Evolutionary conservation across 345 rosid species (phyloP), one percentile per base, ranked within the genome.

Genomic region (Corymbia maculata): DNA sequence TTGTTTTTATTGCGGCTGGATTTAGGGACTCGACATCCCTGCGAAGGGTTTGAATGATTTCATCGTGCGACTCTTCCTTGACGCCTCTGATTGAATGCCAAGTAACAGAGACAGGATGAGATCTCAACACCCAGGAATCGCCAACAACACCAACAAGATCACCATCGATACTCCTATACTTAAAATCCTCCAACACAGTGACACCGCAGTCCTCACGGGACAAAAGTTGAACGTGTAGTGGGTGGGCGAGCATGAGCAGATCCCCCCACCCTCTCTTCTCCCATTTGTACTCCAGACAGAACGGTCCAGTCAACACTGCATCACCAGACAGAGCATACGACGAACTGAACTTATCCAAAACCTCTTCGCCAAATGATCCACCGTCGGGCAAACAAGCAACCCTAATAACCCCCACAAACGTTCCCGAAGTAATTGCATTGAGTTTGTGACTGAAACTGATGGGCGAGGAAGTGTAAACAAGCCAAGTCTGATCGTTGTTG

Each of bases 181-280:
- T 90, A 90, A 98, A 92, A 84, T 89, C 91, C 17, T 96, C 95
- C 36, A 98, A 85, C 86, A 98, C 93, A 45, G 89, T 90, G 36
- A 93, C 52, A 79, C 92, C 87, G 52, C 89, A 52, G 45, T 93
- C 91, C 42, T 92, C 86, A 24, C 7, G 79, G 13, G 93, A 89
- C 75, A 98, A 90, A 88, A 98, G 92, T 90, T 92, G 92, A 45
- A 94, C 87, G 90, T 98, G 99, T 45, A 98, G 95, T 53, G 97
- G 98, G 88, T 98, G 99, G 8, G 97, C 98, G 21, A 98, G 92
- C 93, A 98, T 93, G 28, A 98, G 93, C 92, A 98, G 93, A 93
- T 97, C 94, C 86, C 98, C 99, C 92, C 95, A 95, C 42, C 99
- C 99, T 93, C 93, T 93, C 93, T 95, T 98, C 86, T 94, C 96